These are phyloP conservation scores for Pilatotrama ljubarskyi DNA, from an alignment of 768 basidiomycete genomes.

Conservation along the genomic window DNA sequence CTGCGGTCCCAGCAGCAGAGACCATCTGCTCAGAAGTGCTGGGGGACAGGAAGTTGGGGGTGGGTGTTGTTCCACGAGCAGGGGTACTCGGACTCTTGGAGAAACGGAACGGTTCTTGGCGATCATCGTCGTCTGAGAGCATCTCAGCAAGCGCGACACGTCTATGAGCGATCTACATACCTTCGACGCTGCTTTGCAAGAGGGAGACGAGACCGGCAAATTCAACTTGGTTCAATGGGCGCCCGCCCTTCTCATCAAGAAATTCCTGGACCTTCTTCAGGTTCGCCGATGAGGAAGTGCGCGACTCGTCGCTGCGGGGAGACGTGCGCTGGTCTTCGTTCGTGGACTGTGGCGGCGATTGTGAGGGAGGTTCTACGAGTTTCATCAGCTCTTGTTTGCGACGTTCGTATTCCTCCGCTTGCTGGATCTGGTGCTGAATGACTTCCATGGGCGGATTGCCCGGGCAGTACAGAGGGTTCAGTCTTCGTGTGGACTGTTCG, in stretches of 20 bases:
- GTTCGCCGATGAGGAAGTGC: constrained; percentile 13
- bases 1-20: constrained; percentile 16
- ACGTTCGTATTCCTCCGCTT: not conserved
- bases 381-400: not conserved
- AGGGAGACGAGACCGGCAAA: constrained; percentile 55
- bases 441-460: not conserved
- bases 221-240: constrained; percentile 52
- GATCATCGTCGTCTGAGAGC: constrained; percentile 33
- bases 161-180: constrained; percentile 31
- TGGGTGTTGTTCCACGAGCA: constrained; percentile 38
- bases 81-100: constrained; percentile 47
- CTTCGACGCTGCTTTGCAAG: constrained; percentile 51
- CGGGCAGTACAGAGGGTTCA: not conserved
- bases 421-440: not conserved
- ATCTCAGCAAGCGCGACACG: constrained; percentile 15
- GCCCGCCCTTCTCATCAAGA: constrained; percentile 47
- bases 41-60: constrained; percentile 24
- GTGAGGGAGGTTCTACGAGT: not conserved
- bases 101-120: constrained; percentile 63
- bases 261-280: constrained; percentile 33
- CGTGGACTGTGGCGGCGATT: constrained; percentile 3
- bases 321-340: constrained; percentile 13
- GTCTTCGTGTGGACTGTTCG: not conserved
- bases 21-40: constrained; percentile 23
- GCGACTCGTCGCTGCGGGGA: constrained; percentile 16